phyloP scores from a whole-genome alignment of 1,284 basidiomycete species.

The Paramarasmius palmivorus region DNA sequence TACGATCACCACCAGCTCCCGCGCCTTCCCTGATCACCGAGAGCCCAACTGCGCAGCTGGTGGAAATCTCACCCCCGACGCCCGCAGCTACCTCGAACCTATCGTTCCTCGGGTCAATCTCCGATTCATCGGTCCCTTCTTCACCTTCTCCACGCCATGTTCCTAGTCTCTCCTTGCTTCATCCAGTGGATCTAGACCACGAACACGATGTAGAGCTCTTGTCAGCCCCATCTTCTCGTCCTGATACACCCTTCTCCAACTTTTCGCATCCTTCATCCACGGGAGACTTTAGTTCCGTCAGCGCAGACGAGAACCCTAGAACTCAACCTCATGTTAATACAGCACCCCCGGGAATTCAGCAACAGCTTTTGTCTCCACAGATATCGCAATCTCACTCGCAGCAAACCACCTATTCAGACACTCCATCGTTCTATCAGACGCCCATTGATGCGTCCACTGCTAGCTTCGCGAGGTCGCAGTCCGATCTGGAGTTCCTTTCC shows the following conservation, averaged over 20 bases:
- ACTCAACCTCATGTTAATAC: background rate
- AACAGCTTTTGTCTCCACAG: background rate
- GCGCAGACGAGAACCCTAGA: background rate
- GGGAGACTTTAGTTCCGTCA: background rate
- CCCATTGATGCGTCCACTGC: background rate
- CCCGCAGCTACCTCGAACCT: background rate
- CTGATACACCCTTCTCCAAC: slow-evolving; percentile 35
- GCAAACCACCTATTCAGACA: background rate
- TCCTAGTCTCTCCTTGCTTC: slow-evolving; percentile 41
- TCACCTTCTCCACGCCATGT: slow-evolving; percentile 16
- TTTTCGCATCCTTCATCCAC: slow-evolving; percentile 3
- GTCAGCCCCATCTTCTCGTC: slow-evolving; percentile 42
- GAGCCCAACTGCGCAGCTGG: background rate
- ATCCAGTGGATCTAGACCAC: slow-evolving; percentile 40
- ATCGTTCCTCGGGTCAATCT: background rate
- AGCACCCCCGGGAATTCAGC: background rate
- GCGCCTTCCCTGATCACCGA: too few species aligned
- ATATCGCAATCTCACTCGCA: slow-evolving; percentile 14
- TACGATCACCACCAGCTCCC: slow-evolving; percentile 15
- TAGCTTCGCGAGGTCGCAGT: background rate
- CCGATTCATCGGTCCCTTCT: slow-evolving; percentile 9
- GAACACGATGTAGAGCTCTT: slow-evolving; percentile 42
- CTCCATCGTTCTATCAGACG: background rate
- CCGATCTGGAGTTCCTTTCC: background rate
- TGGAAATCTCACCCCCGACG: background rate